Evolutionary conservation across 1,139 yeast species (phyloP).

Genomic region (Kodamaea sp.): DNA sequence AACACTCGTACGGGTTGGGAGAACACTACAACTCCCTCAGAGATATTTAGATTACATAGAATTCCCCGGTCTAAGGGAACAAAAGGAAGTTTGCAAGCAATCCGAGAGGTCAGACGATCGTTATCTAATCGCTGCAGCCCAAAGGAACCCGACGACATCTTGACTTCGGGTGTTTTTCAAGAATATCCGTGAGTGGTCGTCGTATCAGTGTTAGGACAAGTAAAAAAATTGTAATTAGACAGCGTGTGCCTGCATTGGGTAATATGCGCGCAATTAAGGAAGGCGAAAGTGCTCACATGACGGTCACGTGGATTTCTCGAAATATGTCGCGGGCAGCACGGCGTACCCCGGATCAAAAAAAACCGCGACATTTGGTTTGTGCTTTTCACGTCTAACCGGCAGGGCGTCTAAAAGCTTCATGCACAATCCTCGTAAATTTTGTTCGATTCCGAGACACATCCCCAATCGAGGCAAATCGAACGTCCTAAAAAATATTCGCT

Average conservation of each 20-base stretch:
- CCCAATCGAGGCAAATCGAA: constrained; percentile 3
- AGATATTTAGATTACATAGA: constrained; percentile 30
- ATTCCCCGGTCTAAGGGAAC: background rate
- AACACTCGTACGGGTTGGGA: constrained; percentile 85
- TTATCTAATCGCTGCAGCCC: no score
- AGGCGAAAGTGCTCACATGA: no score
- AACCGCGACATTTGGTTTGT: constrained; percentile 2
- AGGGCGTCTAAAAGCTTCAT: constrained; percentile 3
- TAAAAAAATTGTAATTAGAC: no score
- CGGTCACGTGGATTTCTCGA: constrained; percentile 10
- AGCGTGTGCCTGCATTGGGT: no score
- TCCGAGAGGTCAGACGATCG: no score
- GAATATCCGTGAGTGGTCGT: no score
- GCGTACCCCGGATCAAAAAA: background rate
- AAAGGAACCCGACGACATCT: no score
- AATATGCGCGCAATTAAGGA: no score
- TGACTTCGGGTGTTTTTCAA: no score
- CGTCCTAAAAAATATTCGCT: no score
- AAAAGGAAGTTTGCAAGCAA: no score
- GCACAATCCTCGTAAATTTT: constrained; percentile 8
- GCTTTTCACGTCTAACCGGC: constrained; percentile 2
- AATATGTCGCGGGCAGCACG: constrained; percentile 6
- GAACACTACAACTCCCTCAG: constrained; percentile 91
- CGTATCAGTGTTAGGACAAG: no score
- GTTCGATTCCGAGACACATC: constrained; percentile 5